Conservation (phyloP, 2,329 filamentous ascomycete genomes). For the Xylaria sp. region DNA sequence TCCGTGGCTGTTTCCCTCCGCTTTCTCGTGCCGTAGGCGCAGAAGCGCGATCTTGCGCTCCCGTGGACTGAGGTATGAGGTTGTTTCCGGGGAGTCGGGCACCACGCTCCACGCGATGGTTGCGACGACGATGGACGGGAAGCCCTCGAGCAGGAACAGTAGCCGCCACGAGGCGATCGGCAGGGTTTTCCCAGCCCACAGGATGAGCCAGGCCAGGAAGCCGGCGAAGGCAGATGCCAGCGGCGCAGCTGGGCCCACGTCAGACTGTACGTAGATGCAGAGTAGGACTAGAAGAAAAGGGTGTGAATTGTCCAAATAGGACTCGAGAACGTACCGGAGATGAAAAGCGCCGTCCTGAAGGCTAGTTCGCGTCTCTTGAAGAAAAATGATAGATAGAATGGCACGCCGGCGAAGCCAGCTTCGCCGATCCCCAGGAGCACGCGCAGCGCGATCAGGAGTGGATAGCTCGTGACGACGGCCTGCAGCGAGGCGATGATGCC, state of each 20-base stretch:
- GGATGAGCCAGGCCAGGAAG: constrained; percentile 78
- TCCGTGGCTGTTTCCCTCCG: constrained; percentile 1
- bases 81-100: constrained; percentile 75
- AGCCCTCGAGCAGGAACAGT: constrained; percentile 83
- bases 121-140: constrained; percentile 78
- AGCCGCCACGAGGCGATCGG: constrained; percentile 86
- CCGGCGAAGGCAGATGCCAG: constrained; percentile 84
- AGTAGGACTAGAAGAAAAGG: background rate
- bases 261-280: constrained; percentile 12
- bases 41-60: constrained; percentile 73
- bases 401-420: constrained; percentile 68
- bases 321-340: constrained; percentile 62
- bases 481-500: constrained; percentile 80
- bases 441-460: constrained; percentile 59
- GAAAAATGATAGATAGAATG: constrained; percentile 69
- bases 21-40: constrained; percentile 63
- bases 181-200: constrained; percentile 66
- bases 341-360: constrained; percentile 82
- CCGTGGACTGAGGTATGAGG: constrained; percentile 64
- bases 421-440: constrained; percentile 66
- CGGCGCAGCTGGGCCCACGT: constrained; percentile 68
- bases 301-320: background rate
- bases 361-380: constrained; percentile 75
- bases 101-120: constrained; percentile 76
- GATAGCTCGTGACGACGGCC: constrained; percentile 67